Evolutionary conservation across 2,329 filamentous ascomycete genomes (phyloP).

Genomic region (Aspergillus sp.): DNA sequence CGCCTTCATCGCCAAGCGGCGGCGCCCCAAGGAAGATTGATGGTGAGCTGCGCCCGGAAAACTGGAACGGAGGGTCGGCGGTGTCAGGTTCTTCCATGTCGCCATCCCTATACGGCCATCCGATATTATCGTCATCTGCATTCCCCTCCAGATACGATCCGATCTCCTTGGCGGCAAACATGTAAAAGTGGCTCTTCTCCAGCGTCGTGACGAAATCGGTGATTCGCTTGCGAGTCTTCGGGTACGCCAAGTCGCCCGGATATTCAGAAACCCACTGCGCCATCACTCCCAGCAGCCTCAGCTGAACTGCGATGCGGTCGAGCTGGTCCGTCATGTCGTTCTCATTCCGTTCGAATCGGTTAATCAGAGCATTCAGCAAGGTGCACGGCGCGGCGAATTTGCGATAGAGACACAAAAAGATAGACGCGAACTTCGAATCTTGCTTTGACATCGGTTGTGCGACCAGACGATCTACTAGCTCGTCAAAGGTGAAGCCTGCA

Average conservation of each 20-base stretch:
- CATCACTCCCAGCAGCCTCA: constrained; percentile 79
- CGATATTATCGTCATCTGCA: constrained; percentile 83
- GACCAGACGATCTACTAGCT: constrained; percentile 84
- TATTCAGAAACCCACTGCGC: constrained; percentile 89
- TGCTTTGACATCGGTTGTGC: constrained; percentile 77
- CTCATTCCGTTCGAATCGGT: constrained; percentile 69
- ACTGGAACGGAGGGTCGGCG: constrained; percentile 44
- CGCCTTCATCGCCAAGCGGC: constrained; percentile 25
- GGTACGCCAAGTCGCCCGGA: constrained; percentile 87
- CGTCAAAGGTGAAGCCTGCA: constrained; percentile 54
- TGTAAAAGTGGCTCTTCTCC: constrained; percentile 77
- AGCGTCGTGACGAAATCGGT: constrained; percentile 74
- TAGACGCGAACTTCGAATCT: constrained; percentile 84
- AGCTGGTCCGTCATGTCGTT: constrained; percentile 71
- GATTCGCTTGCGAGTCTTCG: constrained; percentile 69
- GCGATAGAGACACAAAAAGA: constrained; percentile 90
- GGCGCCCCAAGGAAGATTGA: constrained; percentile 33
- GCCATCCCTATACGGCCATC: constrained; percentile 84
- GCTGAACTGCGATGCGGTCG: constrained; percentile 75
- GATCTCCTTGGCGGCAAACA: constrained; percentile 83
- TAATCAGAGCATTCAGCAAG: constrained; percentile 71
- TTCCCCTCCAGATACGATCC: constrained; percentile 73
- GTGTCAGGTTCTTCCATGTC: constrained; percentile 50
- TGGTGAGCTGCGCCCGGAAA: constrained; percentile 44
- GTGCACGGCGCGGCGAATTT: constrained; percentile 84